Base-by-base conservation (phyloP, 331 rosid species). In the Dryas integrifolia region DNA sequence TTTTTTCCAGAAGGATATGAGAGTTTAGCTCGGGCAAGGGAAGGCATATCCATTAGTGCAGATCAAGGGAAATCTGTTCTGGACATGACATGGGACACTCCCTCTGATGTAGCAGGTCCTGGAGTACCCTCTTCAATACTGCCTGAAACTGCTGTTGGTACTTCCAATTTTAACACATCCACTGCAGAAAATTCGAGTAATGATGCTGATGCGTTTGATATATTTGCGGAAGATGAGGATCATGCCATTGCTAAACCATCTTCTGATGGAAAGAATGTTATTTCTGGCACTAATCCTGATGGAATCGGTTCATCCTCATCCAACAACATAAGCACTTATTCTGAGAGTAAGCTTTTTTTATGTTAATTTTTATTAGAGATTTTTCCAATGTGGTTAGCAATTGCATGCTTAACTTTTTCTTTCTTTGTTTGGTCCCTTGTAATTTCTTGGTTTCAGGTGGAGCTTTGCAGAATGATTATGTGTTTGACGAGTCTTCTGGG, bases 151-250 rank as follows among this genome's bases (percentile, higher is more conserved):
- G 5, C 59, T 55, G 59, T 55, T 8, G 59, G 11, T 3, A 8
- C 59, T n/a, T 61, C 72, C 77, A 59, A 75, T 63, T 71, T 26
- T 1, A 18, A 55, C 0, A 75, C 53, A 44, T 56, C 88, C 6
- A 67, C 80, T 74, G 85, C 60, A 16, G 92, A 85, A 72, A 79
- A 56, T 76, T 65, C 85, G 39, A 76, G 80, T 72, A 69, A 65
- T 51, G 92, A 26, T 80, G 78, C 77, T 26, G 94, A 80, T 66
- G 86, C 82, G 2, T 90, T 18, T 73, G 97, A 90, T 80, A 90
- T 90, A 84, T 90, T 90, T 82, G 97, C 80, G 2, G 92, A 86
- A 10, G 96, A 88, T 62, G 92, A 86, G 55, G 90, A 81, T 52
- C 75, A 35, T 65, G 83, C 59, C 15, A 55, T 79, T 45, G 66